Evolutionary conservation across 2,329 filamentous ascomycete genomes (phyloP).

Genomic region (Leptographium galeiforme): DNA sequence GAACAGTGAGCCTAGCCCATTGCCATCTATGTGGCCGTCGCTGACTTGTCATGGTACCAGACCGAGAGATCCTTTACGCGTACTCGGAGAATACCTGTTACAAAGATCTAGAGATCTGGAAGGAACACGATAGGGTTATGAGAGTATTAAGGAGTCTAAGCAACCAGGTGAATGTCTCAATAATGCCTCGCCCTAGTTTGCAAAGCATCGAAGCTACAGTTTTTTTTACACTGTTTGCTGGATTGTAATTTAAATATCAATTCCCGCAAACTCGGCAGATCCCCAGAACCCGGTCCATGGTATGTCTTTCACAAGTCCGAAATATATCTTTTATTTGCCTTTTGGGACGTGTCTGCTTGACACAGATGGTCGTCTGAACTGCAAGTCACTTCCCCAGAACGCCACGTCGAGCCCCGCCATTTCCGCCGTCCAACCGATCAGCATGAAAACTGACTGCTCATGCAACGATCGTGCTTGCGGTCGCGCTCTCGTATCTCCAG

Average conservation of each 20-base stretch:
- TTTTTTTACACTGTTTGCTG: too few relatives aligned
- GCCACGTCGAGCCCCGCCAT: neutral
- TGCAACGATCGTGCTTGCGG: slow-evolving; percentile 84
- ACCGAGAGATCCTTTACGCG: slow-evolving; percentile 54
- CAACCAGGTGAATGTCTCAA: neutral
- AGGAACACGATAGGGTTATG: slow-evolving; percentile 8
- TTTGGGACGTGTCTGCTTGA: neutral
- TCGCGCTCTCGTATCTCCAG: slow-evolving; percentile 98
- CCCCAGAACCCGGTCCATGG: too few relatives aligned
- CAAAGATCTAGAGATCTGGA: slow-evolving; percentile 55
- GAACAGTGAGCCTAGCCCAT: slow-evolving; percentile 44
- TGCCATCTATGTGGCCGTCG: neutral
- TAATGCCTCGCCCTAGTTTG: neutral
- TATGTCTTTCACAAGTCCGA: neutral
- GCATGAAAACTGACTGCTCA: slow-evolving; percentile 36
- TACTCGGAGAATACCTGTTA: slow-evolving; percentile 57
- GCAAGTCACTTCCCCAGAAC: neutral
- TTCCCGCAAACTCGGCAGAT: too few relatives aligned
- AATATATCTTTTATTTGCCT: neutral
- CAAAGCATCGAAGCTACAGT: neutral
- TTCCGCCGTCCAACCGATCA: neutral
- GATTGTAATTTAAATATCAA: too few relatives aligned
- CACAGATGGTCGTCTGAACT: neutral
- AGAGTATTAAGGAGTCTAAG: neutral
- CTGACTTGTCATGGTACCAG: slow-evolving; percentile 21